Percentiles rank a stretch among this genome's conserved stretches.
These are phyloP conservation scores for Pseudogymnoascus verrucosus DNA, from an alignment of 2,329 filamentous ascomycete genomes.

Conservation along the genomic window DNA sequence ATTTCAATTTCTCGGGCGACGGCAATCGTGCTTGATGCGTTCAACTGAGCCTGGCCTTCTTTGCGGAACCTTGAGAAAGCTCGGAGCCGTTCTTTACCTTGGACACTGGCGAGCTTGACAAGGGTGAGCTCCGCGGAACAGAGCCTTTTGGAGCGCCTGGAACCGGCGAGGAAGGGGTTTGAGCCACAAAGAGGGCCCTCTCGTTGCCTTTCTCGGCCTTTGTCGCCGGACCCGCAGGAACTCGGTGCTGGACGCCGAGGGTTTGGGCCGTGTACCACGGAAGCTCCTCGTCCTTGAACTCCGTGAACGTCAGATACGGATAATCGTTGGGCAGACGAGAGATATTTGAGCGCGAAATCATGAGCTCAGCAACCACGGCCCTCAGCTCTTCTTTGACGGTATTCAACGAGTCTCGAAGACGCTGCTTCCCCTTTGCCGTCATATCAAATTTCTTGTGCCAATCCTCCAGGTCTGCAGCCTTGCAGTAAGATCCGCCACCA, in stretches of 20 bases:
- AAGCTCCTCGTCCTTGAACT: conserved; percentile 50
- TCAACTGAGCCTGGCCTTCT: not conserved
- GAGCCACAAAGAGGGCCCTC: not conserved
- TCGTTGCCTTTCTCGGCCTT: not conserved
- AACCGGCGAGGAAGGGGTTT: not conserved
- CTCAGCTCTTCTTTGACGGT: conserved; percentile 16
- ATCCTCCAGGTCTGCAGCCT: conserved; percentile 8
- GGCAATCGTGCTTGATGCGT: not conserved
- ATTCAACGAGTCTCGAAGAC: conserved; percentile 12
- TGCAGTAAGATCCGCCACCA: conserved; percentile 16
- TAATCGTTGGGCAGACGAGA: not conserved
- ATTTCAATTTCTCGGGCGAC: not conserved
- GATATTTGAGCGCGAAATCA: conserved; percentile 11
- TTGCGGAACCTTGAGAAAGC: not conserved
- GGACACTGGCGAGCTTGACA: not conserved
- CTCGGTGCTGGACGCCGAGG: not conserved
- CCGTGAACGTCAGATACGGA: conserved; percentile 53
- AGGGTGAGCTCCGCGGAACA: not conserved
- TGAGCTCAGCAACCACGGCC: conserved; percentile 15
- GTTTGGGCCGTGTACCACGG: conserved; percentile 39
- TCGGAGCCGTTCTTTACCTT: not conserved
- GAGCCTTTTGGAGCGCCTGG: not conserved
- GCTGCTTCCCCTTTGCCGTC: conserved; percentile 15
- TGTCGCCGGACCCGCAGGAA: not conserved
- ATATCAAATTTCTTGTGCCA: conserved; percentile 19